A percentile compares a stretch with the other conserved stretches of the same genome.
Conservation (phyloP, 2,329 filamentous ascomycete species). For the Aspergillus unguis region DNA sequence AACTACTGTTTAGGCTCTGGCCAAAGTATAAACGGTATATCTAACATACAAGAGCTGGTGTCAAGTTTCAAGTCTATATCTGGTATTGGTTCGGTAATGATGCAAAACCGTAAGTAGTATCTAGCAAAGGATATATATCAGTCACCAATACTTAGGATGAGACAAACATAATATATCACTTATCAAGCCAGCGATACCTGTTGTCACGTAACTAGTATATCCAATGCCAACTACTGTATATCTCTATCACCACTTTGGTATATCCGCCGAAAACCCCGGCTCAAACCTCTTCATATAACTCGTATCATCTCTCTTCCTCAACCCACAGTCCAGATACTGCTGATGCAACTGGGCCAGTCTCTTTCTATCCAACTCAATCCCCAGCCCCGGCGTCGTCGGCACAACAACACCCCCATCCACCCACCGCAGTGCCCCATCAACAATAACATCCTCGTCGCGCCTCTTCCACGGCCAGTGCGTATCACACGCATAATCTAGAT, state of each 20-base stretch:
- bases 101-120: too few relatives aligned
- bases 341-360: constrained; percentile 35
- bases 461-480: constrained; percentile 49
- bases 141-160: too few relatives aligned
- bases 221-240: not conserved
- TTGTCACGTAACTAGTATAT: not conserved
- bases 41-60: too few relatives aligned
- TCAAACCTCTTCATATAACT: constrained; percentile 5
- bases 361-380: constrained; percentile 39
- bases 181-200: too few relatives aligned
- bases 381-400: constrained; percentile 36
- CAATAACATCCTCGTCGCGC: constrained; percentile 42
- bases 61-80: too few relatives aligned
- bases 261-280: constrained; percentile 1
- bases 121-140: too few relatives aligned
- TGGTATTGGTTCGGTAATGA: too few relatives aligned
- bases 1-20: too few relatives aligned
- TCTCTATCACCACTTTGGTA: not conserved
- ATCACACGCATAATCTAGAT: constrained; percentile 45
- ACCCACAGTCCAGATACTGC: constrained; percentile 40
- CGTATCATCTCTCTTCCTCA: constrained; percentile 5
- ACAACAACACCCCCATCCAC: constrained; percentile 36
- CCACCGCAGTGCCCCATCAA: constrained; percentile 39
- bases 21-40: too few relatives aligned
- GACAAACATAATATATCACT: too few relatives aligned